Evolutionary conservation across 1,284 basidiomycete species (phyloP).

Genomic region (Pascua sp.): DNA sequence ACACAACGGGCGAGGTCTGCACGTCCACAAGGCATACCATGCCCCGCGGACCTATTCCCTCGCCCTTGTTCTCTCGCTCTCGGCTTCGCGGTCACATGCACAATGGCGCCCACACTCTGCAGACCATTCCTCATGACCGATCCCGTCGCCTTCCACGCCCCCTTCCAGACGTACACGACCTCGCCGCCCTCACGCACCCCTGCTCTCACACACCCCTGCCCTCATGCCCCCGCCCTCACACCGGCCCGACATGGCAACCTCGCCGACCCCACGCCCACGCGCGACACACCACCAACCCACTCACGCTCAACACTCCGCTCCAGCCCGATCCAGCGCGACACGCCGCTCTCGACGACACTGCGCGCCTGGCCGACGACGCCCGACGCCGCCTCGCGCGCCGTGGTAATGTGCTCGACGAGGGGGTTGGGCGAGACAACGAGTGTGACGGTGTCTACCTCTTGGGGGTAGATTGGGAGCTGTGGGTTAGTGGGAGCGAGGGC

Average conservation of each 20-base stretch:
- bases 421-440: conserved; percentile 68
- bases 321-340: conserved; percentile 74
- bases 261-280: not conserved
- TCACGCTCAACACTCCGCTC: conserved; percentile 77
- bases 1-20: too few species aligned
- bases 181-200: not conserved
- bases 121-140: too few species aligned
- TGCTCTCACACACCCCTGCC: too few species aligned
- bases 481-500: not conserved
- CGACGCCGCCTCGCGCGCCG: conserved; percentile 59
- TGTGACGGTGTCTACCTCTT: conserved; percentile 54
- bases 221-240: not conserved
- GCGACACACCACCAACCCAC: conserved; percentile 41
- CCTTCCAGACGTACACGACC: not conserved
- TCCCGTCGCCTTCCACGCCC: too few species aligned
- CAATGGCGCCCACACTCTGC: too few species aligned
- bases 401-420: conserved; percentile 68
- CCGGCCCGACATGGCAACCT: too few species aligned
- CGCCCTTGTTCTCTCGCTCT: too few species aligned
- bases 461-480: conserved; percentile 75
- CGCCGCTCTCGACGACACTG: conserved; percentile 63
- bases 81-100: too few species aligned
- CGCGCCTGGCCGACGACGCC: conserved; percentile 59
- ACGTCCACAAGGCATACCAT: too few species aligned
- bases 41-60: too few species aligned